Evolutionary conservation across 139 green algal species (phyloP), one percentile per base, ranked within the genome.

Genomic region (Micromonas pusilla): DNA sequence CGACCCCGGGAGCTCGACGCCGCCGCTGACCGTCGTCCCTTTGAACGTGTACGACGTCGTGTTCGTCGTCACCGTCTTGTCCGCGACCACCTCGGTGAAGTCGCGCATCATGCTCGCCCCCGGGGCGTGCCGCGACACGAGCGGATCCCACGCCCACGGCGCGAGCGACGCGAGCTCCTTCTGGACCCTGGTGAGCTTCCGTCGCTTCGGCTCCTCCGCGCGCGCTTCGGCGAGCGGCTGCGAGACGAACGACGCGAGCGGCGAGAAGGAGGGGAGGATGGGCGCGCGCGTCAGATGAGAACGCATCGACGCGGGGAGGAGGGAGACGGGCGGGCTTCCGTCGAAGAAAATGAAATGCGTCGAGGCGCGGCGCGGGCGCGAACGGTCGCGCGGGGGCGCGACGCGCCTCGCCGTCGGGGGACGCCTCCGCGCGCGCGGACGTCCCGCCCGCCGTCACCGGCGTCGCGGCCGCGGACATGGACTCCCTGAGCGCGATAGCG

Each of bases 151-250:
- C 28, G 52, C 72, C 72, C 72, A 78, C 45, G 72, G 72, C 6
- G 72, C 72, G n/a, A 78, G n/a, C 52, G 5, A 53, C 26, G 72
- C 72, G 52, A 78, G 72, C 53, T 78, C 72, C 53, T 78, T 78
- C 68, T 62, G 20, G 25, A 57, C 45, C 45, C 45, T 57, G 45
- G 9, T 57, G 9, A 57, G 9, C 45, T 57, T 57, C 9, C 45
- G 45, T 16, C 45, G 45, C 45, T 57, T 57, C 9, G 45, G 45
- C 45, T 57, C 45, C 9, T 57, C 45, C 9, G 9, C 45, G 9
- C 16, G 45, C n/a, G n/a, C n/a, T n/a, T n/a, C n/a, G n/a, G n/a
- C n/a, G n/a, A n/a, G n/a, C n/a, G n/a, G n/a, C n/a, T n/a, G n/a
- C n/a, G n/a, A n/a, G n/a, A n/a, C n/a, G n/a, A n/a, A n/a, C n/a